phyloP scores from a whole-genome alignment of 768 basidiomycete genomes.

The Mycena belliarum region DNA sequence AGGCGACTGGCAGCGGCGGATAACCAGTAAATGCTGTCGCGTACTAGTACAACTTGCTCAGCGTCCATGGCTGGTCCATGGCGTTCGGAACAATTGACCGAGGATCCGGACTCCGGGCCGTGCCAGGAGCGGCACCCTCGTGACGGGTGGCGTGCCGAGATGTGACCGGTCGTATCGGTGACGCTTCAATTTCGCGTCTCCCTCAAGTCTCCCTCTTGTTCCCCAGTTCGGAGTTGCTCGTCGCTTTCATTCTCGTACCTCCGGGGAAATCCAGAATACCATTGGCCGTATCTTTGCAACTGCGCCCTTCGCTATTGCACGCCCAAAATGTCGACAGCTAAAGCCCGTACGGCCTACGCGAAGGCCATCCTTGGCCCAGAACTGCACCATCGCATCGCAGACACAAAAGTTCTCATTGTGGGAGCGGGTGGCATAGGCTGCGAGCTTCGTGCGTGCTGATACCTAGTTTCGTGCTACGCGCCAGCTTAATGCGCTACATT shows the following conservation, averaged over 20 bases:
- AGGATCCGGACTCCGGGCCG: too few relatives aligned
- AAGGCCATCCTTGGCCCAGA: constrained; percentile 80
- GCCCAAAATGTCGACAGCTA: constrained; percentile 44
- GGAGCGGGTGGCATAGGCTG: constrained; percentile 98
- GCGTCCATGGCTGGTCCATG: too few relatives aligned
- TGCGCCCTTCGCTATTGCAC: neutral
- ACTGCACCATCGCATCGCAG: constrained; percentile 57
- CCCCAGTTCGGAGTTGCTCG: neutral
- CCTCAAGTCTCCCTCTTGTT: neutral
- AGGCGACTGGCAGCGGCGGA: too few relatives aligned
- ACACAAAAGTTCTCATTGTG: constrained; percentile 80
- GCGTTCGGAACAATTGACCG: too few relatives aligned
- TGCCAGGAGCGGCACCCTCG: too few relatives aligned
- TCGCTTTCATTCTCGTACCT: neutral
- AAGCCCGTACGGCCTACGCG: constrained; percentile 60
- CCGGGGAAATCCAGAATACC: too few relatives aligned
- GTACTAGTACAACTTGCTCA: too few relatives aligned
- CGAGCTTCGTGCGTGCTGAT: constrained; percentile 70
- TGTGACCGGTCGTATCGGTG: neutral
- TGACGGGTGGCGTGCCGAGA: neutral
- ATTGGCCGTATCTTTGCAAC: neutral
- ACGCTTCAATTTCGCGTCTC: neutral
- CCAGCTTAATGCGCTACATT: neutral
- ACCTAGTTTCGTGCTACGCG: neutral
- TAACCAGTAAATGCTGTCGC: too few relatives aligned